Base-by-base conservation (phyloP, 441 rosid genomes). In the Pelargonium australe region DNA sequence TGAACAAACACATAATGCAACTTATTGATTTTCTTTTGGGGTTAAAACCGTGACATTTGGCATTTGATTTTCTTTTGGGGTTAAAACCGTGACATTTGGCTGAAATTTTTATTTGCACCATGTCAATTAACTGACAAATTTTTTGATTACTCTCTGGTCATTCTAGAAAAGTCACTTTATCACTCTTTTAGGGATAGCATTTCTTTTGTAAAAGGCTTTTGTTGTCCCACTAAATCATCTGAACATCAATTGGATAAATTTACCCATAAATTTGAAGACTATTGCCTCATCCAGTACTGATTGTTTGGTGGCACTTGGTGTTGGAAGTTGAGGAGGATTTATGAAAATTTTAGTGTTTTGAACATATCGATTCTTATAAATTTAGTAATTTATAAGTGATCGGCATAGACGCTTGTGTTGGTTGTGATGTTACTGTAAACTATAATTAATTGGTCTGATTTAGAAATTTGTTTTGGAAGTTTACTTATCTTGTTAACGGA, bases 331-430 rank as follows among this genome's bases (percentile, higher is more conserved):
- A 37, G 41, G 41, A 37, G 41, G 41, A 53, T 53, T 53, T 53
- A 53, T 53, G 58, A 51, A n/a, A 17, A n/a, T 51, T n/a, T 51
- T 51, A 51, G 60, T 53, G 60, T 53, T 53, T 53, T 13, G 60
- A n/a, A 53, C 8, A 14, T n/a, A 13, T 37, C 17, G 5, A 13
- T 53, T 53, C 60, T 13, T 53, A 5, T 53, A 53, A 47, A 47
- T 14, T 53, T 53, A 53, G 19, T 13, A 53, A 5, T 53, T 7
- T 13, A 13, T 20, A 53, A 53, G 60, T 53, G 16, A 14, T 13
- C 60, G 7, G 4, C 60, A 53, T 17, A 7, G 60, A 31, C 37
- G 60, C 14, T 4, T 3, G 14, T 53, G 41, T 37, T 37, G 41
- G 41, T 37, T 37, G 7, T 37, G 41, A 37, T 53, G 17, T 17